Percentiles rank a stretch among this genome's conserved stretches.
Conservation (phyloP, 441 rosid species). For the Corymbia calophylla region DNA sequence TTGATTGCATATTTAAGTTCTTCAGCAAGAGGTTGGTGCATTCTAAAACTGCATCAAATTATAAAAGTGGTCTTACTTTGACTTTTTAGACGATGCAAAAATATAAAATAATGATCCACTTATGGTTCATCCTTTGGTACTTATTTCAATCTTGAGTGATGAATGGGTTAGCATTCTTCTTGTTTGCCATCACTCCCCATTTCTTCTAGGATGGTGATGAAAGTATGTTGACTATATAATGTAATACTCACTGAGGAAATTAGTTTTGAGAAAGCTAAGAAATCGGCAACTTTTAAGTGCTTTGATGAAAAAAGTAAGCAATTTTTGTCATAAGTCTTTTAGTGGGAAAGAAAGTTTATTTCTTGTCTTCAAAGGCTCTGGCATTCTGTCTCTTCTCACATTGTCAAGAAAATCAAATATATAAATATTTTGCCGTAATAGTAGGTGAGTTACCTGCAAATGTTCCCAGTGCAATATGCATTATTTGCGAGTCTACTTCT, state of each 20-base stretch:
- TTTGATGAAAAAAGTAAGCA: not conserved
- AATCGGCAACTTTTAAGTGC: not conserved
- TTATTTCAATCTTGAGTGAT: not conserved
- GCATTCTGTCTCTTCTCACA: not conserved
- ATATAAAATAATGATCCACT: not conserved
- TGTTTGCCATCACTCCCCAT: too few relatives aligned
- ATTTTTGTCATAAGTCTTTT: not conserved
- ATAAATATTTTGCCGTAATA: not conserved
- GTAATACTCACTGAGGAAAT: not conserved
- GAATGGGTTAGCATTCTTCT: not conserved
- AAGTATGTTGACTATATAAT: not conserved
- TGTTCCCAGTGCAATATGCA: not conserved
- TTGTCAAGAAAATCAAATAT: not conserved
- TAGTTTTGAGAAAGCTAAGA: not conserved
- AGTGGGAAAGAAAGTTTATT: not conserved
- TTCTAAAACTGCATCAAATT: not conserved
- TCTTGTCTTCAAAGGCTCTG: not conserved
- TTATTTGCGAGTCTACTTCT: not conserved
- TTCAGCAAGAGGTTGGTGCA: constrained; percentile 62
- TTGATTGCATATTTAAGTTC: constrained; percentile 84
- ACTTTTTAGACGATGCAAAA: not conserved
- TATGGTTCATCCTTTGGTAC: not conserved
- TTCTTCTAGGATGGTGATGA: not conserved
- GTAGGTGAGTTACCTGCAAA: not conserved
- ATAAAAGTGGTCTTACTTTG: not conserved